These are phyloP conservation scores for Solanum arcanum DNA, from an alignment of 257 asterid genomes.

Conservation along the genomic window DNA sequence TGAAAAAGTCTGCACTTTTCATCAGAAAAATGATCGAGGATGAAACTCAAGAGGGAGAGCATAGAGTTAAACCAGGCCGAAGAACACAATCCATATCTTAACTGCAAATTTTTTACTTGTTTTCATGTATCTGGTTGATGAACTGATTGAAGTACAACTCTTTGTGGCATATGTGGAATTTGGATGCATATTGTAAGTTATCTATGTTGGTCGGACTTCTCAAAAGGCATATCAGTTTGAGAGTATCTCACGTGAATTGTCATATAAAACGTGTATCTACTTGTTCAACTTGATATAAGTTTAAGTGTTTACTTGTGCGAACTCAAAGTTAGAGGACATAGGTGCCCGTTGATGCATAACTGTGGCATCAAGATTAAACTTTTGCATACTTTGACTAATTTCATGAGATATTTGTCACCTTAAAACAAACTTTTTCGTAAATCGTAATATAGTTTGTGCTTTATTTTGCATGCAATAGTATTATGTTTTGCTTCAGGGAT, in stretches of 20 bases:
- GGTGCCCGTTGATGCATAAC: background rate
- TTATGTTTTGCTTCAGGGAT: background rate
- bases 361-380: background rate
- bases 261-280: background rate
- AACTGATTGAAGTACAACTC: background rate
- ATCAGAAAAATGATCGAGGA: conserved; percentile 24
- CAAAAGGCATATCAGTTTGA: background rate
- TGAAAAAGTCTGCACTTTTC: conserved; percentile 40
- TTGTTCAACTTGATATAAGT: background rate
- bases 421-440: too few species aligned
- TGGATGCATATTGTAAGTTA: background rate
- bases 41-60: conserved; percentile 28
- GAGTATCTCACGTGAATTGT: background rate
- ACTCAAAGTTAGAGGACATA: too few species aligned
- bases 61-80: conserved; percentile 12
- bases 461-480: background rate
- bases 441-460: background rate
- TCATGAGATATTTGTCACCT: background rate
- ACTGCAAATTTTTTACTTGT: background rate
- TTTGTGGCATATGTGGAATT: background rate
- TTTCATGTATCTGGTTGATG: background rate
- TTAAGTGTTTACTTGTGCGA: background rate
- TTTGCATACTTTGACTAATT: background rate
- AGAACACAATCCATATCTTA: conserved; percentile 30
- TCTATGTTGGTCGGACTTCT: background rate